Conservation (phyloP, 1,284 basidiomycete species). For the Grifola frondosa region DNA sequence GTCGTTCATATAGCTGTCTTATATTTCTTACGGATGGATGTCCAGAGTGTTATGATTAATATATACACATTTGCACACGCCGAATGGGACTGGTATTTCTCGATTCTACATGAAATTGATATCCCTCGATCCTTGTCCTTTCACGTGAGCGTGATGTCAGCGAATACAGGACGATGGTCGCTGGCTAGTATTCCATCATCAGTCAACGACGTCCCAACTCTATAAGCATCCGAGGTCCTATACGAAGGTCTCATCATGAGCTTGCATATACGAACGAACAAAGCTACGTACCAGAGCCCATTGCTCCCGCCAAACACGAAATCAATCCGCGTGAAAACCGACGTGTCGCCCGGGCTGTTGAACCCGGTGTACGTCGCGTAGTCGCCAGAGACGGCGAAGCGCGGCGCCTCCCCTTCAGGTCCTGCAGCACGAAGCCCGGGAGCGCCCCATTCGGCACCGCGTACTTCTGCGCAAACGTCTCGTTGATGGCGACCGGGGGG, state of each 20-base stretch:
- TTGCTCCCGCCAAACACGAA: constrained; percentile 54
- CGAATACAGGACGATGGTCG: constrained; percentile 56
- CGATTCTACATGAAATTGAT: no score
- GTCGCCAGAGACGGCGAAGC: constrained; percentile 43
- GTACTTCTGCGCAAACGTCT: constrained; percentile 44
- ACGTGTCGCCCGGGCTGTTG: constrained; percentile 37
- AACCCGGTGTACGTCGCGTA: constrained; percentile 60
- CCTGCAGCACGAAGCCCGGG: constrained; percentile 44
- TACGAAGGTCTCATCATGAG: background rate
- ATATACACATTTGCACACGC: no score
- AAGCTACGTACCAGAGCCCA: constrained; percentile 44
- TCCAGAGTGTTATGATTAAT: no score
- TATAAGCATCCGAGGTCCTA: constrained; percentile 41
- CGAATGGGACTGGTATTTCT: no score
- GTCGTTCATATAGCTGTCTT: no score
- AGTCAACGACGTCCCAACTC: constrained; percentile 42
- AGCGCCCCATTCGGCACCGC: constrained; percentile 33
- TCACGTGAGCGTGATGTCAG: constrained; percentile 38
- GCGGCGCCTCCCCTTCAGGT: constrained; percentile 45
- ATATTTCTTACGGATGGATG: no score
- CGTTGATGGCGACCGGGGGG: constrained; percentile 41
- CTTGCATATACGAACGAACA: background rate
- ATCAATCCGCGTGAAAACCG: constrained; percentile 47
- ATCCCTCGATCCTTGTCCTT: no score
- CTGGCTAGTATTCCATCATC: constrained; percentile 58